Evolutionary conservation across 169 alveolate genomes (phyloP), one percentile per base, ranked within the genome.

Genomic region (Amoebophrya sp.): DNA sequence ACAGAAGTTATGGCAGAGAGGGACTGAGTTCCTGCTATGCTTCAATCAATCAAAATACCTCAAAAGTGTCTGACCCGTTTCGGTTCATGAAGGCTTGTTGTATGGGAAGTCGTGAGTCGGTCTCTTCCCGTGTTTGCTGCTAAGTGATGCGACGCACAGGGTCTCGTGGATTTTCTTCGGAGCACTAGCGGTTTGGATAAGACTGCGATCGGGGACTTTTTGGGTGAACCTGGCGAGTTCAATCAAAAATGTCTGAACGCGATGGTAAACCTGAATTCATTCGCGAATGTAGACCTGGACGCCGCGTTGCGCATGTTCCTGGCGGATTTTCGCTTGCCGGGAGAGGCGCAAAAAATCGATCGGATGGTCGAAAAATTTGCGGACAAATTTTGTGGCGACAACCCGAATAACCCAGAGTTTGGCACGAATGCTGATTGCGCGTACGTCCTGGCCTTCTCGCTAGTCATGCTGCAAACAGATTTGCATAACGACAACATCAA

Each of bases 271-370:
- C n/a, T 54, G 12, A 40, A 39, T 36, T 83, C 90, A 29, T 97
- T 97, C 91, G 93, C 93, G 40, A 94, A 94, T 34, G 90, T 95
- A 41, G 94, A 94, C 47, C 94, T 96, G 78, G 97, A 96, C 14
- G 95, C 95, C 33, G 96, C 98, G 12, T 91, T 98, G 93, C 95
- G 97, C 92, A 93, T 93, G 36, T 95, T 97, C 93, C 96, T 98
- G 54, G 95, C 98, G 38, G 96, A 95, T 78, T 98, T 97, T 95
- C 96, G 97, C 90, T 94, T 98, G n/a, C 99, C 99, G 34, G 98
- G 98, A n/a, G 99, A 98, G 95, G 98, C 98, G 0, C 97, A 98
- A 94, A 95, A 97, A 93, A 97, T 97, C 18, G 99, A 98, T 95
- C 95, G 99, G 93, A 96, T 98, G 89, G 95, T 97, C 95, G 98